These are phyloP conservation scores for Lantana camara DNA, from an alignment of 257 asterid genomes.

Conservation along the genomic window DNA sequence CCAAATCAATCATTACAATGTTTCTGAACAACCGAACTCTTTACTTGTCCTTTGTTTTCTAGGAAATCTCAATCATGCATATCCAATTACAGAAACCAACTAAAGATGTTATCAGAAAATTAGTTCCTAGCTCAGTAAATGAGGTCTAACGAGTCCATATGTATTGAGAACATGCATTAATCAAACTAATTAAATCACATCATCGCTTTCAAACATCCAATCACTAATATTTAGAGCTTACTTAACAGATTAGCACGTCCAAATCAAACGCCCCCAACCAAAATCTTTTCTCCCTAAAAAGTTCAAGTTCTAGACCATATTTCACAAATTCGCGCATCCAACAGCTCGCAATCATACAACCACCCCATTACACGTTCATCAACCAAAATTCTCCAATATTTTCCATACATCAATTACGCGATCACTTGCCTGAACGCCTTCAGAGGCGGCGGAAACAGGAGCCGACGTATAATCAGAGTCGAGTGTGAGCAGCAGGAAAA, in stretches of 20 bases:
- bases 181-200: conserved; percentile 5
- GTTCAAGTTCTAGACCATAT: not conserved
- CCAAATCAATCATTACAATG: not conserved
- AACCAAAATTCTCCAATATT: conserved; percentile 17
- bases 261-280: not conserved
- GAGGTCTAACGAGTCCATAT: not conserved
- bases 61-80: not conserved
- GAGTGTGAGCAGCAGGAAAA: conserved; percentile 65
- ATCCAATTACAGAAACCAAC: conserved; percentile 7
- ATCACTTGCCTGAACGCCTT: conserved; percentile 82
- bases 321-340: conserved; percentile 1
- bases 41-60: not conserved
- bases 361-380: conserved; percentile 12
- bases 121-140: not conserved
- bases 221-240: conserved; percentile 6
- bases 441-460: conserved; percentile 87
- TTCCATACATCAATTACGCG: not conserved
- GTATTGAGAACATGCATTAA: conserved; percentile 5
- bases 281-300: not conserved
- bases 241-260: not conserved
- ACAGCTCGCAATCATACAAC: not conserved
- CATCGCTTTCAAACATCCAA: not conserved
- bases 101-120: not conserved
- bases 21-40: not conserved
- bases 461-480: conserved; percentile 62